Conservation (phyloP, 768 basidiomycete species). For the Trametes coccinea region DNA sequence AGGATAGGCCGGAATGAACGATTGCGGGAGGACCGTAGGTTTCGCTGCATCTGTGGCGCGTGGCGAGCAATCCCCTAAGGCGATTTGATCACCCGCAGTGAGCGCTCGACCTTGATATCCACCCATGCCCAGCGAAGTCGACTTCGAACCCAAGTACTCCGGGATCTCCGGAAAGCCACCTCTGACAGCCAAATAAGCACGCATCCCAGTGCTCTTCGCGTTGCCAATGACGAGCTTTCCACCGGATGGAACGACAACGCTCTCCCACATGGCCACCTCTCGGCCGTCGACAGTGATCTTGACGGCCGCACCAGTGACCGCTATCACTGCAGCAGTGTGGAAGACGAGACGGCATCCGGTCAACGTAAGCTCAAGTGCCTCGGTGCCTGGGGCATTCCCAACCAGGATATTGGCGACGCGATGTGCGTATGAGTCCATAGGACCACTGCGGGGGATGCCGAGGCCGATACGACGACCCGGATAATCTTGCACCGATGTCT, state of each 20-base stretch:
- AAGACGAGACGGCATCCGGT: slow-evolving; percentile 54
- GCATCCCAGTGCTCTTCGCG: slow-evolving; percentile 41
- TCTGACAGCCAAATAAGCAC: slow-evolving; percentile 54
- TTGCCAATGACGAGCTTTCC: slow-evolving; percentile 44
- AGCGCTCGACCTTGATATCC: slow-evolving; percentile 63
- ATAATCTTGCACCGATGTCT: slow-evolving; percentile 58
- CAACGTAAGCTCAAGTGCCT: slow-evolving; percentile 56
- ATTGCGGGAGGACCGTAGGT: slow-evolving; percentile 27
- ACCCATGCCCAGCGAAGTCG: slow-evolving; percentile 61
- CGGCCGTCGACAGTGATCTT: slow-evolving; percentile 44
- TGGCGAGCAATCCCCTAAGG: slow-evolving; percentile 38
- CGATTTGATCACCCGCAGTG: slow-evolving; percentile 50
- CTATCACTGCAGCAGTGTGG: slow-evolving; percentile 47
- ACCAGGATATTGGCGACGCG: slow-evolving; percentile 57
- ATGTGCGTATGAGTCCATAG: slow-evolving; percentile 63
- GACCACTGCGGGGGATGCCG: slow-evolving; percentile 64
- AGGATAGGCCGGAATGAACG: slow-evolving; percentile 46
- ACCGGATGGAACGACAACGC: slow-evolving; percentile 46
- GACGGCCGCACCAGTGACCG: slow-evolving; percentile 54
- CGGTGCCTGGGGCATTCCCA: slow-evolving; percentile 49
- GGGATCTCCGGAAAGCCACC: slow-evolving; percentile 64
- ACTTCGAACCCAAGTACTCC: slow-evolving; percentile 61
- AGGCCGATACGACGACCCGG: slow-evolving; percentile 52
- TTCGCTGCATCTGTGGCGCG: slow-evolving; percentile 15
- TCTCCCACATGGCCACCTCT: slow-evolving; percentile 48